These are phyloP conservation scores for Trichosanthes cucumerina DNA, from an alignment of 306 rosid species.

Conservation along the genomic window DNA sequence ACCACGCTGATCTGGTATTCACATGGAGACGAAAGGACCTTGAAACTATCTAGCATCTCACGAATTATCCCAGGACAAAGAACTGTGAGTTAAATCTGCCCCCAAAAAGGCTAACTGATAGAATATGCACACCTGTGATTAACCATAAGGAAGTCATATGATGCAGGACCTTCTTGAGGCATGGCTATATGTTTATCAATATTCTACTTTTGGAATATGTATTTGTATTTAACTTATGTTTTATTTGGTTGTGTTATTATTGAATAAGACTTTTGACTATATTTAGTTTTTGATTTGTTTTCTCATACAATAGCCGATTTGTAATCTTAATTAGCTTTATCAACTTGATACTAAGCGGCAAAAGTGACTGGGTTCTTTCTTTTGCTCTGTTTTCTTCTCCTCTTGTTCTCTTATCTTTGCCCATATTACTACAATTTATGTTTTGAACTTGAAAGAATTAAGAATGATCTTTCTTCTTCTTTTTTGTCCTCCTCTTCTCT, in stretches of 20 bases:
- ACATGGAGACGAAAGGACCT: constrained; percentile 56
- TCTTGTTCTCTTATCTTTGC: not conserved
- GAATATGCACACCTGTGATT: not conserved
- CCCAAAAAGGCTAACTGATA: not conserved
- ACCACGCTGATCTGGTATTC: constrained; percentile 71
- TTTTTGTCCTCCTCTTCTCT: constrained; percentile 8
- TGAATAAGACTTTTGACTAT: not conserved
- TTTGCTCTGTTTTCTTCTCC: not conserved
- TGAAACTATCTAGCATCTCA: constrained; percentile 49
- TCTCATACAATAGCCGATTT: not conserved
- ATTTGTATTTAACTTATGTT: not conserved
- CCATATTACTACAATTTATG: not conserved
- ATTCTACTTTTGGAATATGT: not conserved
- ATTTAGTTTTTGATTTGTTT: not conserved
- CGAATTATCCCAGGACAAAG: constrained; percentile 80
- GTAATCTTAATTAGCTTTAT: not conserved
- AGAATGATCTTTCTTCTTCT: not conserved
- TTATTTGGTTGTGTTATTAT: not conserved
- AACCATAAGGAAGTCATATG: not conserved
- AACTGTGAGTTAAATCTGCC: constrained; percentile 65
- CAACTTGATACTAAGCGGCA: not conserved
- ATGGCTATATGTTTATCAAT: not conserved
- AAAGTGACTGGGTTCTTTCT: not conserved
- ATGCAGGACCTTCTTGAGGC: not conserved
- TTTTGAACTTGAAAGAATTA: not conserved